Conservation (phyloP, 192 early-diverging fungal species). For the Phlyctochytrium bullatum region DNA sequence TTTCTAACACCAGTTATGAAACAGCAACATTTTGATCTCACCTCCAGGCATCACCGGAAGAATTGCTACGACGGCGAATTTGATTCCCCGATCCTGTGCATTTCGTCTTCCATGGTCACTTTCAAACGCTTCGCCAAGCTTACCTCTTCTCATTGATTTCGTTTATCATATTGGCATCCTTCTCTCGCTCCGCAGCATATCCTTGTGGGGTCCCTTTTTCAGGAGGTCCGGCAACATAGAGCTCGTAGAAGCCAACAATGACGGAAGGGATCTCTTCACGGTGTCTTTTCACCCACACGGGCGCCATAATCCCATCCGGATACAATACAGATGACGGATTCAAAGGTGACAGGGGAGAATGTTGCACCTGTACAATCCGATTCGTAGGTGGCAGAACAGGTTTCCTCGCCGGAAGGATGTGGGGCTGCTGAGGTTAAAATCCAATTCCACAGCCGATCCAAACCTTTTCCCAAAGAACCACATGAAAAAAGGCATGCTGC, state of each 20-base stretch:
- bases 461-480: constrained; percentile 35
- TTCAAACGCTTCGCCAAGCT: constrained; percentile 2
- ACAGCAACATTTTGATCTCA: constrained; percentile 25
- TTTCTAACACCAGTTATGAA: constrained; percentile 40
- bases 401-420: constrained; percentile 26
- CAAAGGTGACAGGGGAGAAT: constrained; percentile 69
- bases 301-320: constrained; percentile 81
- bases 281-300: constrained; percentile 68
- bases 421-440: constrained; percentile 9
- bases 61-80: constrained; percentile 71
- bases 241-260: constrained; percentile 67
- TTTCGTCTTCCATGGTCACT: constrained; percentile 49
- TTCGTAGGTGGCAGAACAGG: neutral
- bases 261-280: constrained; percentile 59
- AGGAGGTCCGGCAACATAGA: constrained; percentile 34
- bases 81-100: constrained; percentile 62
- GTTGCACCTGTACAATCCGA: constrained; percentile 1
- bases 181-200: constrained; percentile 61
- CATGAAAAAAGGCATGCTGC: constrained; percentile 33
- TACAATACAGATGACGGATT: constrained; percentile 65
- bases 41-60: constrained; percentile 54
- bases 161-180: constrained; percentile 53
- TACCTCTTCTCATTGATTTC: constrained; percentile 72
- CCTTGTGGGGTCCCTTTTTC: neutral
- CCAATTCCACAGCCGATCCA: neutral